A percentile compares a stretch with the other conserved stretches of the same genome.
Conservation (phyloP, 495 filamentous ascomycete species). For the Aeminium ludgeri region DNA sequence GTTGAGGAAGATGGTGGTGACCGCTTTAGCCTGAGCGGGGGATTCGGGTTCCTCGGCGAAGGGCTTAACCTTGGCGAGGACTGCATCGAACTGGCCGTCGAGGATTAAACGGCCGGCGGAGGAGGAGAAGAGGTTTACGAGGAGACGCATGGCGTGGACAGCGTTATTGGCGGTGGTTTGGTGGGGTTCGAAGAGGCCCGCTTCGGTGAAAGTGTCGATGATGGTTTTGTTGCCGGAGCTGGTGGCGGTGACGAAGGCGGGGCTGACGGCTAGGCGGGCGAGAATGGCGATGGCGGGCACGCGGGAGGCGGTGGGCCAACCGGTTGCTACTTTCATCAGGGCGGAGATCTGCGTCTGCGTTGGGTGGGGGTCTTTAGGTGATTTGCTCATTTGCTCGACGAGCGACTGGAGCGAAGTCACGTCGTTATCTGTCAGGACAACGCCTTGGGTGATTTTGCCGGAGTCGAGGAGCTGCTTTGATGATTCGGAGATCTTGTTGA, state of each 20-base stretch:
- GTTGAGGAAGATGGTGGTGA: conserved; percentile 74
- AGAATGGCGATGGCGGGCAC: conserved; percentile 76
- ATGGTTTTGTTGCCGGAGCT: conserved; percentile 31
- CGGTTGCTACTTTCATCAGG: conserved; percentile 43
- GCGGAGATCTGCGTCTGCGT: conserved; percentile 5
- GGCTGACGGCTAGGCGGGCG: conserved; percentile 46
- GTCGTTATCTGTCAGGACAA: conserved; percentile 48
- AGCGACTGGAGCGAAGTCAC: conserved; percentile 38
- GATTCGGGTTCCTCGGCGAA: conserved; percentile 39
- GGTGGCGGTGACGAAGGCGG: conserved; percentile 37
- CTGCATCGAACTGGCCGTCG: conserved; percentile 37
- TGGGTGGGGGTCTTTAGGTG: conserved; percentile 13
- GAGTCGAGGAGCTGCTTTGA: conserved; percentile 22
- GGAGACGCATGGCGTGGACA: conserved; percentile 68
- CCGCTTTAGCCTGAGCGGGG: conserved; percentile 45
- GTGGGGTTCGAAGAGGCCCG: conserved; percentile 40
- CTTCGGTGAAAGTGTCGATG: conserved; percentile 33
- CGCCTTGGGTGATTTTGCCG: conserved; percentile 1
- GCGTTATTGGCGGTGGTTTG: conserved; percentile 46
- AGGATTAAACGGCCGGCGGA: conserved; percentile 48
- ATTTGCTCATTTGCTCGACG: conserved; percentile 35
- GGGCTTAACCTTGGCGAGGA: conserved; percentile 18
- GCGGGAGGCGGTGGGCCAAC: conserved; percentile 61
- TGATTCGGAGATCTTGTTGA: conserved; percentile 24
- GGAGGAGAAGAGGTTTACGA: conserved; percentile 79